Conservation (phyloP, 441 rosid genomes). For the Breynia disticha region DNA sequence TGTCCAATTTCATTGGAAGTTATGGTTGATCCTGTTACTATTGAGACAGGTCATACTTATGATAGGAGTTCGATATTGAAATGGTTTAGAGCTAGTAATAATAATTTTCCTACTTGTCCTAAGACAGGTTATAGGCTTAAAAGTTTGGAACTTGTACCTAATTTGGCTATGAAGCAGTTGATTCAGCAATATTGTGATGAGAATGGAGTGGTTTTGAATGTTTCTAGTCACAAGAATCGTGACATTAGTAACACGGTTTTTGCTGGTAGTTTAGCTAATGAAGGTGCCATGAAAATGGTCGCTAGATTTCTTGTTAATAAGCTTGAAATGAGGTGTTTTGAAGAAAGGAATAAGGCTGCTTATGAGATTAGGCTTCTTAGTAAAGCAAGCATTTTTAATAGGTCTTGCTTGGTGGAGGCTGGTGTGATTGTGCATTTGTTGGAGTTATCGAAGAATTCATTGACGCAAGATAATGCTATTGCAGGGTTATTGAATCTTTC, state of each 20-base stretch:
- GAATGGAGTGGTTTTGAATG: constrained; percentile 29
- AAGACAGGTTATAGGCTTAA: constrained; percentile 50
- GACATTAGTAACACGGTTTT: constrained; percentile 23
- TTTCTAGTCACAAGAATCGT: constrained; percentile 25
- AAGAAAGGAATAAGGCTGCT: constrained; percentile 40
- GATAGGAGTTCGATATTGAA: constrained; percentile 59
- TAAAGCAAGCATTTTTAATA: constrained; percentile 49
- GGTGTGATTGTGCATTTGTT: constrained; percentile 38
- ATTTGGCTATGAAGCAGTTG: constrained; percentile 43
- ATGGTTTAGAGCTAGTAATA: constrained; percentile 71
- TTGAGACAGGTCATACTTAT: constrained; percentile 67
- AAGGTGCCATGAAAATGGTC: constrained; percentile 42
- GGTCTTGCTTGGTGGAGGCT: constrained; percentile 64
- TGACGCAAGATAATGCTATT: constrained; percentile 51
- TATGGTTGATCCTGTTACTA: constrained; percentile 67
- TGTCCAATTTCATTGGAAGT: constrained; percentile 75
- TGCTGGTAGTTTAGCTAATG: constrained; percentile 51
- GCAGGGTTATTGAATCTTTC: constrained; percentile 65
- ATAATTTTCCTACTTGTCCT: constrained; percentile 59
- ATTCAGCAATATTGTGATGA: constrained; percentile 37
- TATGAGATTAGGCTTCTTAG: constrained; percentile 60
- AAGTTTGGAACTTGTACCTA: constrained; percentile 35
- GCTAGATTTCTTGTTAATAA: constrained; percentile 32
- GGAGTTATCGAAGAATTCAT: constrained; percentile 32
- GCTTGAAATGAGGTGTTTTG: constrained; percentile 28